Base-by-base conservation (phyloP, 768 basidiomycete genomes). In the Mrakia hoshinonis region DNA sequence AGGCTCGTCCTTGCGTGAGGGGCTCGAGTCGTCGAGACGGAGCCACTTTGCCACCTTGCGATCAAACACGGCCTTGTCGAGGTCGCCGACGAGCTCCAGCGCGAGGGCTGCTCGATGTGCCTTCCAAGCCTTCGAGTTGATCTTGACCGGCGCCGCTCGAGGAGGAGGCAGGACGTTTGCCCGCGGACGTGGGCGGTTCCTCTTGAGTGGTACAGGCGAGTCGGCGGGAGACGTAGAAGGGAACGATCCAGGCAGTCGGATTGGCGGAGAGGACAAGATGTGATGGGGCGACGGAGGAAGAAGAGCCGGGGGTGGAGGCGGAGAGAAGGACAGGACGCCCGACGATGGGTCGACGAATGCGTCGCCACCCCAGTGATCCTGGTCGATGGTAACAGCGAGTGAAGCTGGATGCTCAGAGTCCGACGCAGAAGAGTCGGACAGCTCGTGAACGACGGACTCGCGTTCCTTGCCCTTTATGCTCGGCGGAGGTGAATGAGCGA, bases 61-160 rank as follows among this genome's bases (percentile, higher is more conserved):
- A 34, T 67, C 58, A 31, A 72, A 72, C 11, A 72, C 55, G 2
- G n/a, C 26, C 10, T 10, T 22, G 29, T 72, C 70, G 22, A 72
- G 65, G 20, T 72, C 70, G 34, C 13, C 29, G 52, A 72, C 49
- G 1, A 72, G 47, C 2, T 61, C 55, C 18, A 72, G 64, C 3
- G 70, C 63, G 29, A 72, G 64, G 2, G 52, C 15, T n/a, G 55
- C 54, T 34, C 70, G 70, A 36, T 55, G 70, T 5, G n/a, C 9
- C 58, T 67, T 72, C 70, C 70, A 72, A 4, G 64, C 65, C 46
- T 72, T 72, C 20, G 70, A 67, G 65, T 61, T 72, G 54, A 67
- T 9, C 29, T 72, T 72, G 58, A 60, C 6, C 22, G 48, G 26
- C 31, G 55, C 13, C 12, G 67, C 3, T 15, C 20, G 67, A 55